Conservation (phyloP, 345 rosid species). For the Geranium brycei region DNA sequence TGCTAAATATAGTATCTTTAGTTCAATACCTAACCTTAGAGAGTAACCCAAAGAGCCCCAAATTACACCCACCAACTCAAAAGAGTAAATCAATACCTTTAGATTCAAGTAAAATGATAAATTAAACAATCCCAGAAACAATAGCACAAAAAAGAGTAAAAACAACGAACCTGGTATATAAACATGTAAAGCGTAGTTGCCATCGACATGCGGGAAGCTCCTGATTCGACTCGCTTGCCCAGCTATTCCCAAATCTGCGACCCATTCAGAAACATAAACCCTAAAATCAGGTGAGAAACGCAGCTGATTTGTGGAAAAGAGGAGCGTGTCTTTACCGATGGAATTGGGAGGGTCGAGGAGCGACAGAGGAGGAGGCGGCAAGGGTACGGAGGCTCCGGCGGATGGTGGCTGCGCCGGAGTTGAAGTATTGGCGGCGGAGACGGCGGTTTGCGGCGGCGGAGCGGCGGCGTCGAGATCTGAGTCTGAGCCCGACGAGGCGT, state of each 20-base stretch:
- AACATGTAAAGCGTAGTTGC: conserved; percentile 77
- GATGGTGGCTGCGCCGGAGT: neutral
- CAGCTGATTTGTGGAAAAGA: neutral
- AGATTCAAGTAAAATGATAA: neutral
- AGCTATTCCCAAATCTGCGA: conserved; percentile 20
- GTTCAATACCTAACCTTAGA: neutral
- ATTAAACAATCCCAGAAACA: neutral
- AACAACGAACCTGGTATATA: conserved; percentile 58
- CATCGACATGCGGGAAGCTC: conserved; percentile 77
- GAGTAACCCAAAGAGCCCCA: neutral
- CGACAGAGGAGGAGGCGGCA: conserved; percentile 73
- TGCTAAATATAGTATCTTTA: too few relatives aligned
- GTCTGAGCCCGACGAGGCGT: neutral
- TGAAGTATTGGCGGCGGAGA: neutral
- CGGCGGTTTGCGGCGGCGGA: neutral
- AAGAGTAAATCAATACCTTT: neutral
- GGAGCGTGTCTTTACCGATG: conserved; percentile 19
- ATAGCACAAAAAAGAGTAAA: neutral
- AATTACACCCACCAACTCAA: neutral
- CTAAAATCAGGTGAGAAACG: neutral
- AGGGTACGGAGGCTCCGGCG: neutral
- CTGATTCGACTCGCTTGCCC: conserved; percentile 46
- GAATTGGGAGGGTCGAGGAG: conserved; percentile 52
- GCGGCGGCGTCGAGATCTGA: neutral
- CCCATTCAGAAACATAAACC: conserved; percentile 14